Evolutionary conservation across 2,329 filamentous ascomycete species (phyloP).

Genomic region (Calcarisporium arbuscula): DNA sequence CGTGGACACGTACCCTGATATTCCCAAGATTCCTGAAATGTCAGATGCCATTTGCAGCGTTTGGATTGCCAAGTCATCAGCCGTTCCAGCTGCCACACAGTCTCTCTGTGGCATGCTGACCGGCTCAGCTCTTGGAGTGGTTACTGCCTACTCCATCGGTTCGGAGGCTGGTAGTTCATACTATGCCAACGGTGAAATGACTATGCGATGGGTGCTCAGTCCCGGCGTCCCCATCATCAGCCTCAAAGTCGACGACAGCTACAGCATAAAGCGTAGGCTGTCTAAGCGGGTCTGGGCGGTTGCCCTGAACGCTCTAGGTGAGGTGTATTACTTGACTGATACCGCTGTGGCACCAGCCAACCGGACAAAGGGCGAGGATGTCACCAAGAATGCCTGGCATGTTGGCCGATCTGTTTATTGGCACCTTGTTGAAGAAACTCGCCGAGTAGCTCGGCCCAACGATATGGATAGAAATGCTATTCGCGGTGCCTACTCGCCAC

Average conservation of each 20-base stretch:
- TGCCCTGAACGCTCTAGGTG: constrained; percentile 86
- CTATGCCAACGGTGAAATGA: constrained; percentile 68
- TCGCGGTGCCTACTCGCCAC: constrained; percentile 72
- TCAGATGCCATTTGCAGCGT: constrained; percentile 69
- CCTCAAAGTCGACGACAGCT: constrained; percentile 77
- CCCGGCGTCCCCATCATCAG: constrained; percentile 88
- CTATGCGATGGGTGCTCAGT: constrained; percentile 81
- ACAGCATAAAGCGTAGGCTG: constrained; percentile 62
- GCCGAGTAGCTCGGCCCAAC: constrained; percentile 64
- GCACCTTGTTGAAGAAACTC: constrained; percentile 72
- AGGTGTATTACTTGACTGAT: constrained; percentile 78
- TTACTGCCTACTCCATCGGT: constrained; percentile 76
- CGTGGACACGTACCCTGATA: constrained; percentile 60
- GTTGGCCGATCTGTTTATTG: constrained; percentile 74
- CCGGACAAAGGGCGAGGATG: constrained; percentile 44
- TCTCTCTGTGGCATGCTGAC: constrained; percentile 76
- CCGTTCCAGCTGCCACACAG: constrained; percentile 64
- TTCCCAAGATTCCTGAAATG: constrained; percentile 67
- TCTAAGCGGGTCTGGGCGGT: constrained; percentile 80
- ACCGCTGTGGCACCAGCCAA: constrained; percentile 52
- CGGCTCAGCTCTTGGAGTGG: constrained; percentile 75
- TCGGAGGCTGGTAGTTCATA: constrained; percentile 50
- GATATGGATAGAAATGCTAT: constrained; percentile 62
- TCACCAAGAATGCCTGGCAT: constrained; percentile 67
- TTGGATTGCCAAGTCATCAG: constrained; percentile 82